Evolutionary conservation across 1,284 basidiomycete species (phyloP), one percentile per base, ranked within the genome.

Genomic region (Ustilago bromivora): DNA sequence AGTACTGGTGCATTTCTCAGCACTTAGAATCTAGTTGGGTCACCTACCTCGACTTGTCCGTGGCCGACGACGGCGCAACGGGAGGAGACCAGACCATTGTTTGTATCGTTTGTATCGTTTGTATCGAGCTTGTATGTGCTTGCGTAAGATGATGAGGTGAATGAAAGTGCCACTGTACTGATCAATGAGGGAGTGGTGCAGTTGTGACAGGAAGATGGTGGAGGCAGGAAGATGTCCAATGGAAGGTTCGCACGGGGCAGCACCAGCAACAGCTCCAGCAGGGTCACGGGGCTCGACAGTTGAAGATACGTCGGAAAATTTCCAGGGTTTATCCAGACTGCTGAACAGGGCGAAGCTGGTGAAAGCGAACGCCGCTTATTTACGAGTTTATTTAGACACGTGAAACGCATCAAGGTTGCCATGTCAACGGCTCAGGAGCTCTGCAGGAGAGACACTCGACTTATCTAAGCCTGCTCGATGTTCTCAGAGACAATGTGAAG

Each of bases 11-110:
- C 35, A 17, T 28, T n/a, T 19, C 17, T 4, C 3, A 11, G 12
- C 17, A 35, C 17, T 19, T 35, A 34, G 35, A 12, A 10, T 40
- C 36, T 7, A 28, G 32, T 12, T 36, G 12, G 34, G 23, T 40
- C 15, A 61, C 61, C 36, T 56, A 71, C 68, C 72, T 71, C 12
- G 71, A 58, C 70, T 79, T 79, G 73, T 79, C 78, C 59, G 70
- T 38, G 32, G 78, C 78, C 32, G 78, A 79, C 31, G 56, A 57
- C 1, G 59, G 78, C 10, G 70, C 46, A 12, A 77, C 74, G n/a
- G 72, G 61, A 17, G 78, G 78, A 53, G 68, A 67, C 78, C 78
- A 79, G 38, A 70, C 67, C 76, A 78, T 56, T 28, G 23, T 28
- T 28, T 28, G 23, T 28, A 28, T 46, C 43, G 43, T 46, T 28